phyloP scores from a whole-genome alignment of 2,329 filamentous ascomycete species.

The Epichloe festucae region DNA sequence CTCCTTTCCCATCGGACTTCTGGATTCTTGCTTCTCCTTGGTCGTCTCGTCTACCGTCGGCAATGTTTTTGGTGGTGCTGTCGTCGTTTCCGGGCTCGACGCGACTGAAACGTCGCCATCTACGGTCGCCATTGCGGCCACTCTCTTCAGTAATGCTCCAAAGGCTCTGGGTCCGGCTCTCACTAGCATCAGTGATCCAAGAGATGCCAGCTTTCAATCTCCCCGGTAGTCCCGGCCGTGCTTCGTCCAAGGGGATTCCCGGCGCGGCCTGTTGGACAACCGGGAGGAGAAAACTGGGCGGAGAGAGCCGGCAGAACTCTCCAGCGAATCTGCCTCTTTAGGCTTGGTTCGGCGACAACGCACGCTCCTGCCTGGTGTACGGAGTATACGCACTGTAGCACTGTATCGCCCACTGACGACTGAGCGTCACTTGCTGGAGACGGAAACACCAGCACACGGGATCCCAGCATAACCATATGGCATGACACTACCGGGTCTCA shows the following conservation, averaged over 20 bases:
- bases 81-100: slow-evolving; percentile 5
- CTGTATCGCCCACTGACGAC: too few species aligned
- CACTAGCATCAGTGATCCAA: slow-evolving; percentile 4
- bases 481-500: too few species aligned
- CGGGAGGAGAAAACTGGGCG: not conserved
- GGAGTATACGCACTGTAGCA: too few species aligned
- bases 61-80: not conserved
- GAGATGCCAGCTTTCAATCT: not conserved
- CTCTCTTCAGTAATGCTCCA: slow-evolving; percentile 5
- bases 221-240: too few species aligned
- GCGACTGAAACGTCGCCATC: slow-evolving; percentile 2
- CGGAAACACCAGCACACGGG: too few species aligned
- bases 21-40: not conserved
- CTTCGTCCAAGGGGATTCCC: too few species aligned
- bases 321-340: not conserved
- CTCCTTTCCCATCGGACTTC: not conserved
- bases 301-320: slow-evolving; percentile 1
- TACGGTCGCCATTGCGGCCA: slow-evolving; percentile 7
- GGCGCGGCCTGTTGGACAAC: not conserved
- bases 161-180: slow-evolving; percentile 8
- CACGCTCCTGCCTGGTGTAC: too few species aligned
- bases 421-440: too few species aligned
- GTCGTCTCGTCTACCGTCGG: slow-evolving; percentile 1
- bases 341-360: not conserved
- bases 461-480: too few species aligned